These are phyloP conservation scores for Afroboletus lepidellus DNA, from an alignment of 1,284 basidiomycete species.

Conservation along the genomic window DNA sequence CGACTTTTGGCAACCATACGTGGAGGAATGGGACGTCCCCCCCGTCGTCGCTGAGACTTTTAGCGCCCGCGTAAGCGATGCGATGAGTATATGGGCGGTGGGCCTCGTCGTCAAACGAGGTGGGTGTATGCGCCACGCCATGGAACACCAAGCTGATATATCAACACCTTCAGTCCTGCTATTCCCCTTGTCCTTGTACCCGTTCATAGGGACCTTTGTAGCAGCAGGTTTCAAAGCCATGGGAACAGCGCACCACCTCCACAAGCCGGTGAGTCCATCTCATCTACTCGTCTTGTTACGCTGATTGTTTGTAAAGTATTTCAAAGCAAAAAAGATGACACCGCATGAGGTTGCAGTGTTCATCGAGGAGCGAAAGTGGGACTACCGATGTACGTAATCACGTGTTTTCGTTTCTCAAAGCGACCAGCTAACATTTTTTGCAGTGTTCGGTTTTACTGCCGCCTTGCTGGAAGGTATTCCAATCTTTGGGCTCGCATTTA, in stretches of 20 bases:
- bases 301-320: slow-evolving; percentile 54
- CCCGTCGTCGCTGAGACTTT: slow-evolving; percentile 44
- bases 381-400: slow-evolving; percentile 62
- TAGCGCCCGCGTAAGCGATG: slow-evolving; percentile 38
- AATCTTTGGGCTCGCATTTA: slow-evolving; percentile 75
- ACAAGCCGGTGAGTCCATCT: slow-evolving; percentile 55
- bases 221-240: slow-evolving; percentile 68
- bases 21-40: slow-evolving; percentile 82
- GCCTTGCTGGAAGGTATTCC: slow-evolving; percentile 77
- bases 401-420: background rate
- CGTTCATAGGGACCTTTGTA: slow-evolving; percentile 65
- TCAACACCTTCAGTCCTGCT: slow-evolving; percentile 52
- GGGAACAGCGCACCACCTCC: slow-evolving; percentile 67
- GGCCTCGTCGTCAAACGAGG: slow-evolving; percentile 51
- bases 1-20: slow-evolving; percentile 85
- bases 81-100: slow-evolving; percentile 48
- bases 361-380: slow-evolving; percentile 85
- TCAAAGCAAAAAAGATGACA: slow-evolving; percentile 78
- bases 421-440: background rate
- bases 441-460: slow-evolving; percentile 81
- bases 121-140: slow-evolving; percentile 25
- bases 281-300: background rate
- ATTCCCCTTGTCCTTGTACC: slow-evolving; percentile 67
- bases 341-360: slow-evolving; percentile 65
- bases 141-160: background rate